Percentiles rank a stretch among this genome's conserved stretches.
phyloP scores from a whole-genome alignment of 1,284 basidiomycete genomes.

The Mycosarcoma maydis region DNA sequence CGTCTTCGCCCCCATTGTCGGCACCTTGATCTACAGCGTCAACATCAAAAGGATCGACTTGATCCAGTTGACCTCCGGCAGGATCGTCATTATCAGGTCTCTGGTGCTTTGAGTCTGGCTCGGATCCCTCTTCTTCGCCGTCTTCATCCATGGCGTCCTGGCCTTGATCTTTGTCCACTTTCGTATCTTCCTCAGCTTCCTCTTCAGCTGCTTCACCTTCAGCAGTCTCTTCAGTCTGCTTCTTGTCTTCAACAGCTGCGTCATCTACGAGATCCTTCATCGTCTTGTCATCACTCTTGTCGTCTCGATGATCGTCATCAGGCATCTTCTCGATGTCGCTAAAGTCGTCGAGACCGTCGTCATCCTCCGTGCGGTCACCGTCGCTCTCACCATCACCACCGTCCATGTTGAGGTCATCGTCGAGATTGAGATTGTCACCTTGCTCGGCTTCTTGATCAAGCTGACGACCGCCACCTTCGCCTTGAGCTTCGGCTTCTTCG shows the following conservation, averaged over 20 bases:
- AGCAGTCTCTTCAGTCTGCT: conserved; percentile 62
- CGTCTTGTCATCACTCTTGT: conserved; percentile 27
- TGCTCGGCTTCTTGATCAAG: conserved; percentile 63
- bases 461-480: conserved; percentile 68
- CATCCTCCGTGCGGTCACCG: conserved; percentile 67
- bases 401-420: conserved; percentile 61
- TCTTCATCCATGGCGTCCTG: conserved; percentile 49
- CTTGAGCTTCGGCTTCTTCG: conserved; percentile 65
- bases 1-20: conserved; percentile 43
- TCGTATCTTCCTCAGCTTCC: conserved; percentile 32
- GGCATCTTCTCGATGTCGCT: conserved; percentile 76
- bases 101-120: conserved; percentile 17
- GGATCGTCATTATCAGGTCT: conserved; percentile 11
- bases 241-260: conserved; percentile 39
- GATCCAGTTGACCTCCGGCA: conserved; percentile 11
- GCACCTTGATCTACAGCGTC: conserved; percentile 45
- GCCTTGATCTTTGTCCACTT: conserved; percentile 45
- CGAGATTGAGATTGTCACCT: conserved; percentile 64
- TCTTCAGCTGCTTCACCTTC: conserved; percentile 33
- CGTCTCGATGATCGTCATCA: conserved; percentile 24
- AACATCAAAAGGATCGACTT: conserved; percentile 31
- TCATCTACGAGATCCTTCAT: conserved; percentile 46
- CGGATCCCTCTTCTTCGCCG: conserved; percentile 27
- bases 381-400: conserved; percentile 36
- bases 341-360: conserved; percentile 72